These are phyloP conservation scores for Gentiana macrophylla DNA, from an alignment of 257 asterid genomes.

Conservation along the genomic window DNA sequence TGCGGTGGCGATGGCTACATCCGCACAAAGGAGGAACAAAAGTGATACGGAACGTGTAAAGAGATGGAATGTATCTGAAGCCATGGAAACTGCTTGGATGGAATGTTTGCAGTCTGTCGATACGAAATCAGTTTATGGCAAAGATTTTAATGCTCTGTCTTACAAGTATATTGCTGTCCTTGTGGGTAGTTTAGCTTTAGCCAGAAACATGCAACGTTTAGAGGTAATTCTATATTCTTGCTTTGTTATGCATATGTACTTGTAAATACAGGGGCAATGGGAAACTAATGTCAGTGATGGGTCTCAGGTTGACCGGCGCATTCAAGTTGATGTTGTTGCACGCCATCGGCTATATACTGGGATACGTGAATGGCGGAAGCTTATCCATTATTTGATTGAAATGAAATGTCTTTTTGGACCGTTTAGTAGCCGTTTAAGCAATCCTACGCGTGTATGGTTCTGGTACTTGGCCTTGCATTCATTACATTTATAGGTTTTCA, in stretches of 20 bases:
- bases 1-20: conserved; percentile 99
- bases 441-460: conserved; percentile 54
- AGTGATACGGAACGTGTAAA: conserved; percentile 81
- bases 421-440: conserved; percentile 52
- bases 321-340: conserved; percentile 66
- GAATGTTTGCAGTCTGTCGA: conserved; percentile 94
- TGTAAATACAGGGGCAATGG: conserved; percentile 6
- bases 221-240: conserved; percentile 49
- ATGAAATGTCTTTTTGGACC: conserved; percentile 88
- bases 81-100: conserved; percentile 97
- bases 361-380: conserved; percentile 96
- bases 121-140: conserved; percentile 86
- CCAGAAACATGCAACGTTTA: conserved; percentile 94
- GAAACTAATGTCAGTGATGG: conserved; percentile 11
- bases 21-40: conserved; percentile 77
- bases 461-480: conserved; percentile 14
- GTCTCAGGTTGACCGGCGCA: conserved; percentile 89
- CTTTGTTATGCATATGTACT: conserved; percentile 4
- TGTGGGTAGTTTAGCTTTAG: conserved; percentile 96
- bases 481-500: conserved; percentile 14
- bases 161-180: conserved; percentile 90
- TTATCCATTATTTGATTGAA: conserved; percentile 81
- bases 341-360: conserved; percentile 71
- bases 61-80: conserved; percentile 97
- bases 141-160: conserved; percentile 85